Evolutionary conservation across 106 monocot genomes (phyloP).

Genomic region (Triglochin maritima): DNA sequence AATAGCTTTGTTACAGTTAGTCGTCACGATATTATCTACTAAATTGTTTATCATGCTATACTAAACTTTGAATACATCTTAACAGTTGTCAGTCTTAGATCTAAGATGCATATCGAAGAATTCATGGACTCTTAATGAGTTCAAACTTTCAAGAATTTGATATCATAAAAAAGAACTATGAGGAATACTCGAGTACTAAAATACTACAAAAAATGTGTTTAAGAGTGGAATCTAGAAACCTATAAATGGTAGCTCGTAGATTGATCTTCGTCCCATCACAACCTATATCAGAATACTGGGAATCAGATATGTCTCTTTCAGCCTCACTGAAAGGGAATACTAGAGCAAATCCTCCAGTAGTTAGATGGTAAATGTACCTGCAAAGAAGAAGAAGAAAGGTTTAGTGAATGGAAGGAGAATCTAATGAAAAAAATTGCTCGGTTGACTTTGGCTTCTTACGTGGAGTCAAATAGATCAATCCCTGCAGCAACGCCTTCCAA

Average conservation of each 20-base stretch:
- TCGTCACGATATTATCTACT: too few species aligned
- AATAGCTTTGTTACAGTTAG: too few species aligned
- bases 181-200: background rate
- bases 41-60: too few species aligned
- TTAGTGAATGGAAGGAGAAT: background rate
- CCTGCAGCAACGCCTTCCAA: constrained; percentile 90
- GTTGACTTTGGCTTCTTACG: constrained; percentile 43
- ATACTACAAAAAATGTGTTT: background rate
- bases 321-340: constrained; percentile 59
- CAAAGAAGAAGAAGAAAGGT: background rate
- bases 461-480: constrained; percentile 92
- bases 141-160: background rate
- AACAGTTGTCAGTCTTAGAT: too few species aligned
- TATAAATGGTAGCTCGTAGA: constrained; percentile 67
- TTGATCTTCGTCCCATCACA: constrained; percentile 80
- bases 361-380: constrained; percentile 96
- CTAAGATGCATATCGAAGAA: background rate
- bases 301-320: constrained; percentile 17
- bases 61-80: too few species aligned
- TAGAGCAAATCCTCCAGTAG: constrained; percentile 75
- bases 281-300: constrained; percentile 20
- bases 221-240: constrained; percentile 16
- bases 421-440: background rate
- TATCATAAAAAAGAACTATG: background rate
- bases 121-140: background rate